Evolutionary conservation across 2,329 filamentous ascomycete genomes (phyloP), one percentile per base, ranked within the genome.

Genomic region (Tolypocladium cylindrosporum): DNA sequence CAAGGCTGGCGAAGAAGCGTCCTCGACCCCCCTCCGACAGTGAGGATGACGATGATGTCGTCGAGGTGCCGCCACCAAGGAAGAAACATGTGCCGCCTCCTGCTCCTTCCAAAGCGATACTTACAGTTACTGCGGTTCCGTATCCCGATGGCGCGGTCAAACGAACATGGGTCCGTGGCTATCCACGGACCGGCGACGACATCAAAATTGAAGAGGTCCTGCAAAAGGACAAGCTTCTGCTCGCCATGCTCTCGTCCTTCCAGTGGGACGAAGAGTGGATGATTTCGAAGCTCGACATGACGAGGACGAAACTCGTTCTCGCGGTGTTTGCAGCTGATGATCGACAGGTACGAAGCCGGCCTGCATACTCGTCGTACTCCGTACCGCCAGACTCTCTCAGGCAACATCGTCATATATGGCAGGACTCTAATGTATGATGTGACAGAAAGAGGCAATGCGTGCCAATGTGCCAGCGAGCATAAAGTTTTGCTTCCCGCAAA

Each of bases 161-260:
- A 72, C 90, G 88, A 67, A 97, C 94, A 0, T 93, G 88, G 84
- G 85, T 83, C 0, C 77, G 77, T 41, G 85, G 87, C 3, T 83
- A 82, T 61, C 75, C 80, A 1, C 79, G 89, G 41, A 76, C 70
- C 0, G 77, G 76, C 5, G 81, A 91, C 61, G 90, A 96, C 61
- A 90, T 97, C 68, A 94, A 86, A 60, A 85, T 97, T 45, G 90
- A 96, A 66, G 91, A 97, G 69, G 82, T 97, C 0, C 72, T 97
- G 1, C 88, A 96, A 69, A 86, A 84, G 60, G 74, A 83, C 1
- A 79, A 86, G 14, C 77, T 97, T 10, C 77, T 89, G 55, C 82
- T 91, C 43, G 92, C 90, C 1, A 82, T 97, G 0, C 74, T 97
- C 6, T 96, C 91, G 64, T 90, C 93, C 0, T 97, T 89, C 64